Evolutionary conservation across 2,329 filamentous ascomycete species (phyloP).

Genomic region (Boeremia exigua): DNA sequence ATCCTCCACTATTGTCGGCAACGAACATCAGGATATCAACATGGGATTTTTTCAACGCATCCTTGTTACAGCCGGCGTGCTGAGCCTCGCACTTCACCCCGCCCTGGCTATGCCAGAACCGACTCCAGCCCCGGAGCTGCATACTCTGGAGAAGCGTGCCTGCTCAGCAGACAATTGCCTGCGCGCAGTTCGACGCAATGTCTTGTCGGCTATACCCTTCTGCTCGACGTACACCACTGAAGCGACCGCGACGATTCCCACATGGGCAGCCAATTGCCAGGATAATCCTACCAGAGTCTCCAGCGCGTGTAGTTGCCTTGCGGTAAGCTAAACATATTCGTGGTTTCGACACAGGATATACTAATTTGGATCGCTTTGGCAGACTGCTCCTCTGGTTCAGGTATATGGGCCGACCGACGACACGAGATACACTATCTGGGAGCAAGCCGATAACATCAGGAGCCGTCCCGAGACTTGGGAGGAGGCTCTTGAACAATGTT

Average conservation of each 20-base stretch:
- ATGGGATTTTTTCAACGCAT: background rate
- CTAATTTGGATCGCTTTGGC: background rate
- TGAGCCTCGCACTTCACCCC: background rate
- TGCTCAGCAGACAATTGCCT: slow-evolving; percentile 3
- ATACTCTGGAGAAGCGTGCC: background rate
- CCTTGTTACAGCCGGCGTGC: background rate
- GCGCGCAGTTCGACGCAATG: background rate
- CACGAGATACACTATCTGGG: background rate
- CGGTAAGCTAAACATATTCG: background rate
- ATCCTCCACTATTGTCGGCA: too few species aligned
- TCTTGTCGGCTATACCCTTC: background rate
- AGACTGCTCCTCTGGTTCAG: background rate
- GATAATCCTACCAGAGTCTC: background rate
- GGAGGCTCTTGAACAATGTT: background rate
- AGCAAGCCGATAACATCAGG: background rate
- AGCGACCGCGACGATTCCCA: background rate
- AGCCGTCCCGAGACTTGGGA: slow-evolving; percentile 3
- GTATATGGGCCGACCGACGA: slow-evolving; percentile 1
- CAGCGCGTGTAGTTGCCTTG: slow-evolving; percentile 2
- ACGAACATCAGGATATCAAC: background rate
- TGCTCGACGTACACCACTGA: background rate
- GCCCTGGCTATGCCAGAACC: background rate
- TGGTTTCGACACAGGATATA: background rate
- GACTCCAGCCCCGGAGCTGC: background rate
- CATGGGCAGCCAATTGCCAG: slow-evolving; percentile 5